phyloP scores from a whole-genome alignment of 2,329 filamentous ascomycete genomes.

The Escovopsis sp. region DNA sequence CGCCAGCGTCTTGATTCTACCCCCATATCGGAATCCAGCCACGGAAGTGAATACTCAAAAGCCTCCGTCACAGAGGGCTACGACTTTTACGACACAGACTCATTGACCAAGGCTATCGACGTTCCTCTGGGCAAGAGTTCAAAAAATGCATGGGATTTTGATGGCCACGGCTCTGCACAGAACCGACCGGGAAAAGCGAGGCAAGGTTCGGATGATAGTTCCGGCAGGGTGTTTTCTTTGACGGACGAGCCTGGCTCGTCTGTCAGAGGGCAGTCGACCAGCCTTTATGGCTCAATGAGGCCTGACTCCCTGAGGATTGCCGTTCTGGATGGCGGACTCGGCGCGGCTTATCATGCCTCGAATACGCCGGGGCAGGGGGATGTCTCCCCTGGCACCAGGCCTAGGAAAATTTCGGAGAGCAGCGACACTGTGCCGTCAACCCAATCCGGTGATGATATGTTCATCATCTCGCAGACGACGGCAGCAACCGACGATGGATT shows the following conservation, averaged over 20 bases:
- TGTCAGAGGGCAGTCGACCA: conserved; percentile 5
- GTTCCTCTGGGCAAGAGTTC: conserved; percentile 30
- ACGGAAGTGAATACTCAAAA: conserved; percentile 32
- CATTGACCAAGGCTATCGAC: conserved; percentile 35
- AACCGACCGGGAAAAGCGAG: conserved; percentile 19
- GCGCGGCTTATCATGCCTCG: conserved; percentile 29
- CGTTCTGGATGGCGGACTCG: conserved; percentile 9
- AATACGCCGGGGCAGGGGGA: conserved; percentile 28
- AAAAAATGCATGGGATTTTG: conserved; percentile 20
- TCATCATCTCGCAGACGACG: conserved; percentile 34
- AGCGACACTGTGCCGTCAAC: conserved; percentile 3
- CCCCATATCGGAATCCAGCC: conserved; percentile 35
- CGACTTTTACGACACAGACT: conserved; percentile 51
- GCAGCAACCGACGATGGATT: conserved; percentile 18
- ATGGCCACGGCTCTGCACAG: conserved; percentile 9
- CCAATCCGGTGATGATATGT: conserved; percentile 24
- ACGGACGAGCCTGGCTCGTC: conserved; percentile 29
- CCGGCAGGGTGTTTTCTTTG: conserved; percentile 42
- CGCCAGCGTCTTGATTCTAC: conserved; percentile 35
- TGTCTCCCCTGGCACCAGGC: conserved; percentile 1
- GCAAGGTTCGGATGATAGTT: conserved; percentile 45
- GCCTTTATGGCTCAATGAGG: conserved; percentile 11
- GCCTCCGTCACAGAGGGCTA: conserved; percentile 45
- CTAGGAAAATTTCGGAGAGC: conserved; percentile 1
- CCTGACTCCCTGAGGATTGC: conserved; percentile 14